Conservation (phyloP, 805 yeast genomes). For the Lipomyces yamadae region DNA sequence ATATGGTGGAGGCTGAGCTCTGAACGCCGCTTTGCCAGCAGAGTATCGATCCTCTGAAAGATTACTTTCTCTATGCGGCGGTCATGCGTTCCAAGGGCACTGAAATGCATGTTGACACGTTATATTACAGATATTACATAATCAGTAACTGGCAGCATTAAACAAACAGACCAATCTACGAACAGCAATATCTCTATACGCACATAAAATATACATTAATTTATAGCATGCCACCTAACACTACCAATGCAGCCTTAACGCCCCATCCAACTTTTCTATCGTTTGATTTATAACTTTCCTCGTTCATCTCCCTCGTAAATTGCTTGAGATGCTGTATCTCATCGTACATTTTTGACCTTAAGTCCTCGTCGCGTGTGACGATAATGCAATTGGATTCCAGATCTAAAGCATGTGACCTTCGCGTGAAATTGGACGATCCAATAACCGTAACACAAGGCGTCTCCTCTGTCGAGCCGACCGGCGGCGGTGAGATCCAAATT, state of each 20-base stretch:
- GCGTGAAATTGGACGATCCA: conserved; percentile 93
- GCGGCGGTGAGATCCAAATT: conserved; percentile 66
- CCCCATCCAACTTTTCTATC: conserved; percentile 66
- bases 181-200: not conserved
- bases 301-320: conserved; percentile 57
- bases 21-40: too few relatives aligned
- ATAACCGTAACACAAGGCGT: conserved; percentile 76
- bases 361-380: conserved; percentile 65
- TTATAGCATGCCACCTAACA: conserved; percentile 23
- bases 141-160: not conserved
- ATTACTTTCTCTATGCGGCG: too few relatives aligned
- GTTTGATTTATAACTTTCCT: conserved; percentile 65
- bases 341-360: conserved; percentile 59
- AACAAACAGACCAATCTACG: not conserved
- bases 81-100: too few relatives aligned
- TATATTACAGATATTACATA: too few relatives aligned
- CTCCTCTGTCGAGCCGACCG: conserved; percentile 52
- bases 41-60: too few relatives aligned
- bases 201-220: conserved; percentile 4
- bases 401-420: conserved; percentile 84
- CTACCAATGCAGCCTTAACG: conserved; percentile 59
- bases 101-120: too few relatives aligned
- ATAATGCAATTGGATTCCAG: conserved; percentile 85
- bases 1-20: too few relatives aligned
- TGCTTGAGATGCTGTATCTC: conserved; percentile 70